Conservation (phyloP, 139 green algal genomes). For the Chlamydomonas incerta region DNA sequence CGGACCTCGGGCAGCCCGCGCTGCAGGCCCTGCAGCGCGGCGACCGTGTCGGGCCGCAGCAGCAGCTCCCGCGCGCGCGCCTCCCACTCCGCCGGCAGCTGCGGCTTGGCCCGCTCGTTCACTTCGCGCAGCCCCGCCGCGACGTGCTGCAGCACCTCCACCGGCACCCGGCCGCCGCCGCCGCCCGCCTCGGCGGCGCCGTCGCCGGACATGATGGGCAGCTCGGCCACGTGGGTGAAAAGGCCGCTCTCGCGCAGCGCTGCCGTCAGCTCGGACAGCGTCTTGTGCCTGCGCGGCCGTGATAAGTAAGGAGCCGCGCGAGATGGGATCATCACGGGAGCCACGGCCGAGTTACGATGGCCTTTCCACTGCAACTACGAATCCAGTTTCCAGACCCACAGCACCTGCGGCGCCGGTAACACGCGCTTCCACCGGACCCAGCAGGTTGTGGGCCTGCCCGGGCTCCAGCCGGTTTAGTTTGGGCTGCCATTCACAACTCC, state of each 20-base stretch:
- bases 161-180: constrained; percentile 31
- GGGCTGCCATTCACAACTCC: too few species aligned
- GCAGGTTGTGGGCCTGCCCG: too few species aligned
- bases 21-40: constrained; percentile 39
- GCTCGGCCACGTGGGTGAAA: constrained; percentile 38
- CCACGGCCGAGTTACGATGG: too few species aligned
- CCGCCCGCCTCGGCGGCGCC: neutral
- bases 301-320: too few species aligned
- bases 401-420: too few species aligned
- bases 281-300: neutral
- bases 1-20: constrained; percentile 34
- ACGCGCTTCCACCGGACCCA: too few species aligned
- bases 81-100: constrained; percentile 50
- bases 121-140: constrained; percentile 31
- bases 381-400: too few species aligned
- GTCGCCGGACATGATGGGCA: constrained; percentile 41
- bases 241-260: neutral
- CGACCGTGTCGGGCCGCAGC: constrained; percentile 37
- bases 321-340: too few species aligned
- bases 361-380: too few species aligned
- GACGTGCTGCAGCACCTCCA: constrained; percentile 49
- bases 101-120: constrained; percentile 25
- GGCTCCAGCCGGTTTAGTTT: too few species aligned
- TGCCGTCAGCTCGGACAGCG: constrained; percentile 4
- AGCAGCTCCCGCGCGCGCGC: constrained; percentile 39